These are phyloP conservation scores for Teratosphaeria nubilosa DNA, from an alignment of 2,329 filamentous ascomycete genomes.

Conservation along the genomic window DNA sequence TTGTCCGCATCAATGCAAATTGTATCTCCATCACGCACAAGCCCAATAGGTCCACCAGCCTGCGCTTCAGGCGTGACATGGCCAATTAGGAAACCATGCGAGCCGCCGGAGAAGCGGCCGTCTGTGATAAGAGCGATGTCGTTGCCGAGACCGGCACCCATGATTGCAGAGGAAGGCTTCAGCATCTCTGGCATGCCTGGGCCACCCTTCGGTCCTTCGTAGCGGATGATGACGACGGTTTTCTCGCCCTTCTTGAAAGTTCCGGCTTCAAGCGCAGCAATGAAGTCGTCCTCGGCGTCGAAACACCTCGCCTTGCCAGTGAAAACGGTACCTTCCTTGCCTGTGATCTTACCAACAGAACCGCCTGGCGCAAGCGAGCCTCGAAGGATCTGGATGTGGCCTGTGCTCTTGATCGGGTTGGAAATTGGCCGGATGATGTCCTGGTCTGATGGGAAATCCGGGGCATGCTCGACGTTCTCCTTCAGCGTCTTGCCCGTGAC, in stretches of 20 bases:
- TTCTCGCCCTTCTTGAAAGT: conserved; percentile 68
- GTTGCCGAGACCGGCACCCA: conserved; percentile 62
- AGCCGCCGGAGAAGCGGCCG: conserved; percentile 68
- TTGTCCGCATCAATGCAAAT: conserved; percentile 76
- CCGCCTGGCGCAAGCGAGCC: conserved; percentile 61
- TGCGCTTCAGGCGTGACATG: conserved; percentile 83
- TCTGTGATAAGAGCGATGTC: conserved; percentile 68
- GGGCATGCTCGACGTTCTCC: conserved; percentile 43
- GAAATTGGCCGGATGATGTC: conserved; percentile 59
- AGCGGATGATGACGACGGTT: conserved; percentile 65
- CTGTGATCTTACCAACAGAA: conserved; percentile 65
- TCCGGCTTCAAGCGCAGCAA: conserved; percentile 54
- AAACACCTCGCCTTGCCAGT: conserved; percentile 61
- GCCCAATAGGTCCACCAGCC: conserved; percentile 72
- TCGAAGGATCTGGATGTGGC: conserved; percentile 63
- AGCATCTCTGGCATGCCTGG: conserved; percentile 70
- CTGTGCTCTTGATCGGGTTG: conserved; percentile 60
- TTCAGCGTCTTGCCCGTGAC: conserved; percentile 42
- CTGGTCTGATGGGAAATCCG: conserved; percentile 58
- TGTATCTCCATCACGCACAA: conserved; percentile 70
- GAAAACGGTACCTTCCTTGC: conserved; percentile 61
- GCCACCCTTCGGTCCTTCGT: conserved; percentile 63
- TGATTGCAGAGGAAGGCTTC: conserved; percentile 61
- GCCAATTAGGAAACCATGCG: conserved; percentile 78
- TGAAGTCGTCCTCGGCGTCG: conserved; percentile 60